phyloP scores from a whole-genome alignment of 78 protist species.

The Planoprotostelium fungivorum region DNA sequence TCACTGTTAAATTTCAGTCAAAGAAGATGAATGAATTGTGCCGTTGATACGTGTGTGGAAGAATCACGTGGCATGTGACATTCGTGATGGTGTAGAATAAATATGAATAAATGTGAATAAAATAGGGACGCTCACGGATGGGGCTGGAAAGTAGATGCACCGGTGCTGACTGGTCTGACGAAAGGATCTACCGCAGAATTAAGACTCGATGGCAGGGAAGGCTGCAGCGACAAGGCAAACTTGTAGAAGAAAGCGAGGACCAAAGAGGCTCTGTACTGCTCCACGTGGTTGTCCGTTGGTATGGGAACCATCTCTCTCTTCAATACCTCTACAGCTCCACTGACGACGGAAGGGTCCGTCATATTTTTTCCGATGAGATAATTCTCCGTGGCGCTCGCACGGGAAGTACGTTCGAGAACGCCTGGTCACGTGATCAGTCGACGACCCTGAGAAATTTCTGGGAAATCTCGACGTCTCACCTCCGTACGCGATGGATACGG shows the following conservation, averaged over 20 bases:
- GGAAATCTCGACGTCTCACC: not conserved
- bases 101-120: not conserved
- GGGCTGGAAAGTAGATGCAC: not conserved
- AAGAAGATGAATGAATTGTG: too few relatives aligned
- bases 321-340: not conserved
- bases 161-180: not conserved
- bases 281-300: not conserved
- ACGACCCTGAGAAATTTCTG: too few relatives aligned
- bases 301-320: not conserved
- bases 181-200: not conserved
- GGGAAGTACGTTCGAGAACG: not conserved
- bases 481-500: not conserved
- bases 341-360: not conserved
- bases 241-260: not conserved
- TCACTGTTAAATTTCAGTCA: too few relatives aligned
- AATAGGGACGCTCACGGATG: not conserved
- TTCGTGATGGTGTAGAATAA: not conserved
- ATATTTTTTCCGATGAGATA: not conserved
- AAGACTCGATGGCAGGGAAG: not conserved
- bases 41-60: too few relatives aligned
- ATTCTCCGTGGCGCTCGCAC: not conserved
- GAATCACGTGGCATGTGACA: too few relatives aligned
- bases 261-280: not conserved
- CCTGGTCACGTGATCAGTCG: too few relatives aligned
- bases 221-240: not conserved